Conservation (phyloP, 441 rosid genomes). For the Mallotus repandus region DNA sequence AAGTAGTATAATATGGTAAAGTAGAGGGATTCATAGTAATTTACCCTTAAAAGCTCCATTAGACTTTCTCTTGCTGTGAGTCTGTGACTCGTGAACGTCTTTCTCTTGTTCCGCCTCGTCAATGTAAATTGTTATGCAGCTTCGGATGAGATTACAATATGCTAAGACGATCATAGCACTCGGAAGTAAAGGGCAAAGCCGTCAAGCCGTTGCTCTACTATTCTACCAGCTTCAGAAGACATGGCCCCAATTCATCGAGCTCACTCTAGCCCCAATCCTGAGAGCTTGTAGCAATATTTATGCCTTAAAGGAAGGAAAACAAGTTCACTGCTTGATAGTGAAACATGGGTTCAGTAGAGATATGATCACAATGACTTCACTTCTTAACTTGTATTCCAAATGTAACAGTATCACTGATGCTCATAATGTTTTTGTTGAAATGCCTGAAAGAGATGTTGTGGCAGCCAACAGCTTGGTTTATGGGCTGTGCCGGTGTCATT, state of each 20-base stretch:
- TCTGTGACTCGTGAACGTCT: no score
- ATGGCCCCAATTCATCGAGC: slow-evolving; percentile 5
- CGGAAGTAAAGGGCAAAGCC: slow-evolving; percentile 16
- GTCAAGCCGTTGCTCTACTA: slow-evolving; percentile 14
- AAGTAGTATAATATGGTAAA: no score
- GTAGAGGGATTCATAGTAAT: no score
- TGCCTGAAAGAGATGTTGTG: slow-evolving; percentile 30
- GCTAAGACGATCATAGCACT: slow-evolving; percentile 10
- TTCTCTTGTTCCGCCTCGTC: background rate
- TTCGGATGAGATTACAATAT: background rate
- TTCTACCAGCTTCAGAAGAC: slow-evolving; percentile 12
- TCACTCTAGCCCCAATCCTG: slow-evolving; percentile 19
- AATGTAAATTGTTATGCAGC: background rate
- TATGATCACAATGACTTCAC: slow-evolving; percentile 26
- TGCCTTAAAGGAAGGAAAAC: slow-evolving; percentile 22
- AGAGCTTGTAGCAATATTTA: slow-evolving; percentile 20
- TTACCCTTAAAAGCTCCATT: no score
- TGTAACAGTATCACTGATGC: slow-evolving; percentile 4
- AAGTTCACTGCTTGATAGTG: slow-evolving; percentile 23
- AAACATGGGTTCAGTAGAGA: slow-evolving; percentile 24
- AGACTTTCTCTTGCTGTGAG: no score
- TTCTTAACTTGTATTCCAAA: slow-evolving; percentile 25
- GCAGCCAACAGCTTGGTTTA: slow-evolving; percentile 28
- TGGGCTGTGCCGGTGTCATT: slow-evolving; percentile 17
- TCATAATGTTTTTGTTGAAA: slow-evolving; percentile 17